Conservation (phyloP, 495 filamentous ascomycete species). For the Hypoxylon perforatum region DNA sequence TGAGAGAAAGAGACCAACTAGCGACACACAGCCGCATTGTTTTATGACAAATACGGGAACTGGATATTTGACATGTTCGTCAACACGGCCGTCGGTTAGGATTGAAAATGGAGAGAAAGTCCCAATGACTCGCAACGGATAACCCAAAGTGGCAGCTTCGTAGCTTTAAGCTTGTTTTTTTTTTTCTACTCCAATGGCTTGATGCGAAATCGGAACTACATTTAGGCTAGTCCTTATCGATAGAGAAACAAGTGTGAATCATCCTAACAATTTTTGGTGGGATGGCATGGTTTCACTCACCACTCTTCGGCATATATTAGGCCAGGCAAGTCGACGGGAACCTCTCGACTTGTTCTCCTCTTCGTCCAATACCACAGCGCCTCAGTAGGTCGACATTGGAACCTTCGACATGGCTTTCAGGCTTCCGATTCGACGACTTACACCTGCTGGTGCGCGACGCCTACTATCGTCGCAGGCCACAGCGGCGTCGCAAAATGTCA, state of each 20-base stretch:
- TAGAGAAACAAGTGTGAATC: not conserved
- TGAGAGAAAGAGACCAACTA: too few relatives aligned
- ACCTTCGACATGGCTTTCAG: slow-evolving; percentile 37
- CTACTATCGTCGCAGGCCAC: slow-evolving; percentile 31
- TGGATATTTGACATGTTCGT: too few relatives aligned
- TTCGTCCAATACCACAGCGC: not conserved
- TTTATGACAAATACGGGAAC: too few relatives aligned
- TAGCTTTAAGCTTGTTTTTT: too few relatives aligned
- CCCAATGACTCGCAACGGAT: not conserved
- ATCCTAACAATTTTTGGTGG: not conserved
- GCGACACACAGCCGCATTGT: too few relatives aligned
- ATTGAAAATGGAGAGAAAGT: too few relatives aligned
- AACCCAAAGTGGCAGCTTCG: not conserved
- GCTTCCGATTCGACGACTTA: slow-evolving; percentile 27
- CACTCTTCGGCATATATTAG: not conserved
- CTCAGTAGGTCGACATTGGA: not conserved
- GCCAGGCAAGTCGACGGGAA: slow-evolving; percentile 3
- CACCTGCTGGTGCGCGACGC: slow-evolving; percentile 17
- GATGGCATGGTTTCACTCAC: slow-evolving; percentile 13
- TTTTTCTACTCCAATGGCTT: not conserved
- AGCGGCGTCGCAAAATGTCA: slow-evolving; percentile 32
- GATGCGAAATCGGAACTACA: slow-evolving; percentile 25
- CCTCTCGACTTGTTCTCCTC: not conserved
- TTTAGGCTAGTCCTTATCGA: slow-evolving; percentile 32
- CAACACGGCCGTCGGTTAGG: too few relatives aligned